A percentile compares a stretch with the other conserved stretches of the same genome.
phyloP scores from a whole-genome alignment of 176 grass and related monocot species.

The Carex parvula region DNA sequence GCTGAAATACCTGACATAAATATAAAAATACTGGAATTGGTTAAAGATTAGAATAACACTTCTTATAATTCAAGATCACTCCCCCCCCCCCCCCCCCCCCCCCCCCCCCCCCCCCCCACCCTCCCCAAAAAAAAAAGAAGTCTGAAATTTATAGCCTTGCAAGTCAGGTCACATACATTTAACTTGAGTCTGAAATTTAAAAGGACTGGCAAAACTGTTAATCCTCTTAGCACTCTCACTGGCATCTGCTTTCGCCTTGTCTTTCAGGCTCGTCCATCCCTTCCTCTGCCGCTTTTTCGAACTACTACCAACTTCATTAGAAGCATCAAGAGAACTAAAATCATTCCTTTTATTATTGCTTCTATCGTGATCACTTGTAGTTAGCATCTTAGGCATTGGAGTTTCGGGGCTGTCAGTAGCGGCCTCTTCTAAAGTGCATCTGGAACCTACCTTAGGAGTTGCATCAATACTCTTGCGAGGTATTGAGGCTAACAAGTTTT shows the following conservation, averaged over 20 bases:
- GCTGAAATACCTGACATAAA: too few species aligned
- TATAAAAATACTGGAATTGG: too few species aligned
- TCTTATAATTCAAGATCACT: not conserved
- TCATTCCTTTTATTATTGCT: slow-evolving; percentile 27
- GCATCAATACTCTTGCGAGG: slow-evolving; percentile 5
- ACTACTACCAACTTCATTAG: slow-evolving; percentile 28
- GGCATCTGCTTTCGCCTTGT: slow-evolving; percentile 57
- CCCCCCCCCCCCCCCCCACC: not conserved
- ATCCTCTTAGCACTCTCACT: slow-evolving; percentile 48
- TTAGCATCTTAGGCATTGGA: slow-evolving; percentile 7
- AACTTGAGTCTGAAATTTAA: slow-evolving; percentile 34
- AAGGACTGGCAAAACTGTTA: slow-evolving; percentile 54
- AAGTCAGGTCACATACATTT: not conserved
- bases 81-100: not conserved
- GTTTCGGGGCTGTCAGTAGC: slow-evolving; percentile 7
- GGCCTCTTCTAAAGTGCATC: slow-evolving; percentile 1
- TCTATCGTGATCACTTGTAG: not conserved
- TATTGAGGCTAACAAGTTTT: slow-evolving; percentile 49
- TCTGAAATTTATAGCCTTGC: not conserved
- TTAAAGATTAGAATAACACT: too few species aligned
- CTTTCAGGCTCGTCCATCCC: slow-evolving; percentile 63
- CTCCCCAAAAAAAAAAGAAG: not conserved
- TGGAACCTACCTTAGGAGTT: not conserved
- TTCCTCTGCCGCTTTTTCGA: slow-evolving; percentile 77
- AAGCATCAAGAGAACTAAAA: slow-evolving; percentile 20